These are phyloP conservation scores for Dipteronia dyeriana DNA, from an alignment of 345 rosid species.

Conservation along the genomic window DNA sequence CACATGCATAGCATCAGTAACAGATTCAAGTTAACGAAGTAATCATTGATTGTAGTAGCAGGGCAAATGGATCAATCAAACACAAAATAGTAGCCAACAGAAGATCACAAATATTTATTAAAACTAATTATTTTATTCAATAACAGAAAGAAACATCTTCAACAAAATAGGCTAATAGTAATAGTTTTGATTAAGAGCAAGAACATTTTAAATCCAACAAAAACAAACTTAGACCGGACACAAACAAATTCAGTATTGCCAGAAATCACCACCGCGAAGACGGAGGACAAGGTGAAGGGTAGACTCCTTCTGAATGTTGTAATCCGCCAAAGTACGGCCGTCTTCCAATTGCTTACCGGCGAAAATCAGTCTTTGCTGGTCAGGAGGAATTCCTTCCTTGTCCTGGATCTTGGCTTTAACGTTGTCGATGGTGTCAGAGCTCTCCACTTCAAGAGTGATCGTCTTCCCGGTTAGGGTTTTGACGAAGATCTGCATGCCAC, in stretches of 20 bases:
- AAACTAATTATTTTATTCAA: background rate
- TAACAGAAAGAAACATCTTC: background rate
- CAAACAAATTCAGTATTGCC: background rate
- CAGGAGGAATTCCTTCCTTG: slow-evolving; percentile 33
- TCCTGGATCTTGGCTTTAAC: slow-evolving; percentile 32
- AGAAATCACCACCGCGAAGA: slow-evolving; percentile 20
- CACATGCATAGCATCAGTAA: no score
- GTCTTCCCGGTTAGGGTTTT: slow-evolving; percentile 29
- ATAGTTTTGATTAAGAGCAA: background rate
- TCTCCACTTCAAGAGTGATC: slow-evolving; percentile 27
- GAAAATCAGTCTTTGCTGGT: slow-evolving; percentile 27
- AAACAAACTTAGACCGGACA: background rate
- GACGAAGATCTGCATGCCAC: slow-evolving; percentile 32
- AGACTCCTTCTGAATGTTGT: slow-evolving; percentile 31
- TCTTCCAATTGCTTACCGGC: slow-evolving; percentile 33
- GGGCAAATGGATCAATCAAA: background rate
- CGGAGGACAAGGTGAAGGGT: slow-evolving; percentile 29
- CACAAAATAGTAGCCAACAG: background rate
- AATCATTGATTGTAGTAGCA: background rate
- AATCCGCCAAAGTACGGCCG: slow-evolving; percentile 29
- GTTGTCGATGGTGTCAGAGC: slow-evolving; percentile 29
- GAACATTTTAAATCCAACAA: background rate
- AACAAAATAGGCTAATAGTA: background rate
- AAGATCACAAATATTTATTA: background rate
- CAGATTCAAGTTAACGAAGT: background rate